These are phyloP conservation scores for Dendrobium catenatum DNA, from an alignment of 106 monocot genomes.

Conservation along the genomic window DNA sequence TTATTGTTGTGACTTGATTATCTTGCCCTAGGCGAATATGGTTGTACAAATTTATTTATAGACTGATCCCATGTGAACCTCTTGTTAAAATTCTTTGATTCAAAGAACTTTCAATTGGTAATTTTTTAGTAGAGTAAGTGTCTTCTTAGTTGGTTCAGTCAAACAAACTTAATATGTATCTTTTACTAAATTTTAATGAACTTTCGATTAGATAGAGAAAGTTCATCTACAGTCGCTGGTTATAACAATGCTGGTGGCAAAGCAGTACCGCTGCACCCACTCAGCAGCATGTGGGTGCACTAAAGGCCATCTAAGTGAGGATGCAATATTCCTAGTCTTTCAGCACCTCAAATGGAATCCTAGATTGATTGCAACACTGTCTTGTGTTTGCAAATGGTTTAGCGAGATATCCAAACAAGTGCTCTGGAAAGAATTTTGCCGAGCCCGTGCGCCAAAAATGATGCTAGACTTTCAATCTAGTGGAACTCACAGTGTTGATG, in stretches of 20 bases:
- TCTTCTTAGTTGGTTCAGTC: neutral
- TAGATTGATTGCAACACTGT: conserved; percentile 62
- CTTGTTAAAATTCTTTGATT: neutral
- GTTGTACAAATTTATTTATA: neutral
- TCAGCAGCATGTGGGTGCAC: conserved; percentile 72
- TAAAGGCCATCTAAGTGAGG: conserved; percentile 81
- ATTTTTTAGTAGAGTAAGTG: neutral
- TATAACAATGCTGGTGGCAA: conserved; percentile 54
- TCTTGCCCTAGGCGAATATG: neutral
- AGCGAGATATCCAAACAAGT: conserved; percentile 79
- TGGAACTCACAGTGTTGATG: conserved; percentile 90
- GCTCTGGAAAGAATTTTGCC: conserved; percentile 94
- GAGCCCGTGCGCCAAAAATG: conserved; percentile 88
- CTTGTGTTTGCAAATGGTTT: conserved; percentile 98
- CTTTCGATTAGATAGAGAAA: neutral
- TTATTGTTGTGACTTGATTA: neutral
- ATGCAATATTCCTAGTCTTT: conserved; percentile 75
- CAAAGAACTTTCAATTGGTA: neutral
- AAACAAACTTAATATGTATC: neutral
- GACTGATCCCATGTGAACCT: neutral
- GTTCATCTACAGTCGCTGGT: neutral
- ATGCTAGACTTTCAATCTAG: conserved; percentile 83
- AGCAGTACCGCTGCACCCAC: conserved; percentile 86
- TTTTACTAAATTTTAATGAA: neutral
- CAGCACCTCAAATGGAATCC: conserved; percentile 95